phyloP scores from a whole-genome alignment of 345 rosid species.

The Schrenkiella parvula region DNA sequence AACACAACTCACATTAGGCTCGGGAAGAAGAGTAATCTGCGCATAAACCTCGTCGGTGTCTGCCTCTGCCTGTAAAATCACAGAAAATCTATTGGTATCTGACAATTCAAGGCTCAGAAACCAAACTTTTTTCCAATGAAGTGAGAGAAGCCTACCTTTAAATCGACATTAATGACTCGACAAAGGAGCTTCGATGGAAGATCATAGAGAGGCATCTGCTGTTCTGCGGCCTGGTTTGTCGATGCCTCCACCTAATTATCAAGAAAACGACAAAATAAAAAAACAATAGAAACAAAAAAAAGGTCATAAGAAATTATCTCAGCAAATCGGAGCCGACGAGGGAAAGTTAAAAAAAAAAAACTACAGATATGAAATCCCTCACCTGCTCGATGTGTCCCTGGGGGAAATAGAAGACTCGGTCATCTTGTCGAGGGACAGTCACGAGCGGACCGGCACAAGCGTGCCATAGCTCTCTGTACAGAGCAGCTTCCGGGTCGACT shows the following conservation, averaged over 20 bases:
- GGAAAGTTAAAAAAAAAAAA: neutral
- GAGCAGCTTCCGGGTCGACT: conserved; percentile 60
- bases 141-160: conserved; percentile 41
- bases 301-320: neutral
- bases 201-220: conserved; percentile 69
- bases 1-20: conserved; percentile 36
- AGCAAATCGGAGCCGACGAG: neutral
- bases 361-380: neutral
- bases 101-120: neutral
- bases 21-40: conserved; percentile 73
- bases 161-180: conserved; percentile 68
- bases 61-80: conserved; percentile 59
- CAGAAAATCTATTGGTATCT: neutral
- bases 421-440: conserved; percentile 65
- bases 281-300: conserved; percentile 9
- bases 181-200: conserved; percentile 70
- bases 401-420: conserved; percentile 81
- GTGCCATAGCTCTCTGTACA: conserved; percentile 83
- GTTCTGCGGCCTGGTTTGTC: conserved; percentile 67
- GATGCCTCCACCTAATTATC: conserved; percentile 74
- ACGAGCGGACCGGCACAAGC: conserved; percentile 94
- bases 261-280: neutral
- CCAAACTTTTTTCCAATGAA: neutral
- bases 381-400: conserved; percentile 98
- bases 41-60: conserved; percentile 90